Base-by-base conservation (phyloP, 75 land plant species). In the Pinus taeda region DNA sequence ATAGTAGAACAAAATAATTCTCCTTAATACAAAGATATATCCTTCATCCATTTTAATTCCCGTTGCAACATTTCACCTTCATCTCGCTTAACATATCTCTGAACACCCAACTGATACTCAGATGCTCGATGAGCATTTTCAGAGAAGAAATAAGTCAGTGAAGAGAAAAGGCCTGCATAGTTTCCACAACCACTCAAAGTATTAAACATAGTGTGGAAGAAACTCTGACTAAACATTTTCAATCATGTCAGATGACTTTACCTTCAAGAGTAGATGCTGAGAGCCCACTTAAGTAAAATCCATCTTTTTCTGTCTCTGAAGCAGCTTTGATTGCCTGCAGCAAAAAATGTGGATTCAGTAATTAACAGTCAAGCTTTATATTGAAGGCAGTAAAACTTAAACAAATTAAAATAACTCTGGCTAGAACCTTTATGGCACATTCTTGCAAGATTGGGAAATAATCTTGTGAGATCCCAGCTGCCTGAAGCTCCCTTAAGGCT, bases 91-190 rank as follows among this genome's bases (percentile, higher is more conserved):
- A 92, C 79, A 82, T 77, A 87, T 59, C 81, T 78, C 76, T 86
- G 97, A 76, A 96, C 75, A 57, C 88, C 86, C 22, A 96, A 84
- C 79, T 92, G 92, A 79, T 90, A 96, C 77, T 94, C 97, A 77
- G 15, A 57, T 33, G 83, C 76, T 79, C 89, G 87, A 67, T 33
- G 15, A 6, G 91, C 93, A 77, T 85, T 88, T 57, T 80, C 83
- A 62, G 90, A 83, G 71, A 93, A 91, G 77, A 96, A 83, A 63
- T 85, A 93, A 45, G 83, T 81, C 37, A 96, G 80, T 33, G 97
- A 83, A 63, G 93, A 90, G 74, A 90, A 90, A 33, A 96, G 78
- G 11, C 97, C 99, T 96, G 90, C 70, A 82, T 36, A 49, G 15
- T 36, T 1, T 15, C 30, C 22, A 30, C 37, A 60, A 49, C 37